Conservation (phyloP, 345 rosid genomes). For the Eucalyptus rudis region DNA sequence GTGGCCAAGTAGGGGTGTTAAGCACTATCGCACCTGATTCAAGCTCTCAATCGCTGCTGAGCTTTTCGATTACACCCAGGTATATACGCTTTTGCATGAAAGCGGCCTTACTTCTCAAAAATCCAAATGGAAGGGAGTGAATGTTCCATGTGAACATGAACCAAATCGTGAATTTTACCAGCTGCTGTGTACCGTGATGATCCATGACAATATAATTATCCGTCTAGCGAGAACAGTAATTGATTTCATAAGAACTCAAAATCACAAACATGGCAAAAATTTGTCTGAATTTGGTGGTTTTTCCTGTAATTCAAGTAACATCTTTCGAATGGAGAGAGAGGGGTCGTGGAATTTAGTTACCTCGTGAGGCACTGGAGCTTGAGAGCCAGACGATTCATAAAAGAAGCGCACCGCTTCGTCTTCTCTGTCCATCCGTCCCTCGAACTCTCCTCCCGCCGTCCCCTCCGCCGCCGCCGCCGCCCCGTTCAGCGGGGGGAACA, state of each 20-base stretch:
- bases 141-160: not conserved
- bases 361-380: not conserved
- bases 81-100: not conserved
- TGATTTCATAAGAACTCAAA: not conserved
- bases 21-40: too few species aligned
- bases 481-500: slow-evolving; percentile 31
- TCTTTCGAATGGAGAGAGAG: not conserved
- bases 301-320: not conserved
- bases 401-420: not conserved
- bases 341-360: not conserved
- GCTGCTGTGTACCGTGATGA: not conserved
- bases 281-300: not conserved
- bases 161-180: not conserved
- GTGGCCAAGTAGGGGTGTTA: not conserved
- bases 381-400: not conserved
- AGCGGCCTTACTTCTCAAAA: not conserved
- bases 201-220: not conserved
- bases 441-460: not conserved
- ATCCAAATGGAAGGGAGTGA: not conserved
- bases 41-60: not conserved
- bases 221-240: not conserved
- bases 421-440: not conserved
- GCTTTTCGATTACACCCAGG: not conserved
- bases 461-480: not conserved
- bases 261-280: not conserved